These are phyloP conservation scores for Echeveria elegans DNA, from an alignment of 164 flowering plant genomes.

Conservation along the genomic window DNA sequence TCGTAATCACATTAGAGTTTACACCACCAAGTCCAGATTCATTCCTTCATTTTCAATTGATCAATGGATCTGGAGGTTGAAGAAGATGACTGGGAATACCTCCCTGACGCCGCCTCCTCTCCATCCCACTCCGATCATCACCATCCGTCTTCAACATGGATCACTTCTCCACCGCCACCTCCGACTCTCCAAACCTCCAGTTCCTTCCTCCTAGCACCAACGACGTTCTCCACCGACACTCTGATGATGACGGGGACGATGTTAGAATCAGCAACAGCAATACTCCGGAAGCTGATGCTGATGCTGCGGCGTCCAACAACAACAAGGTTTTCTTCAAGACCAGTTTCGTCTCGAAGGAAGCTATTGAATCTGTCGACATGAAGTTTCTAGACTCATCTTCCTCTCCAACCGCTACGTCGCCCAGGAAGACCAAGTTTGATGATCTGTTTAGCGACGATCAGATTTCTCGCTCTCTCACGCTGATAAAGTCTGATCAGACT, in stretches of 20 bases:
- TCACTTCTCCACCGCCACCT: neutral
- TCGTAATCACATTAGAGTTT: too few relatives aligned
- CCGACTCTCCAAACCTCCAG: neutral
- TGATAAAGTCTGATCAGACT: too few relatives aligned
- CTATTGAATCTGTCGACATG: neutral
- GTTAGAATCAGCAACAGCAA: neutral
- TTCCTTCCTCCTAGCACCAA: neutral
- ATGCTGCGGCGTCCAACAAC: neutral
- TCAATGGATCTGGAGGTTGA: neutral
- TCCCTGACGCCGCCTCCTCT: neutral
- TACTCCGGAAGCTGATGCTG: neutral
- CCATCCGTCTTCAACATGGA: neutral
- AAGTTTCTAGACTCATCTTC: neutral
- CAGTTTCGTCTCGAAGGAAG: neutral
- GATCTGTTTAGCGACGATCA: neutral
- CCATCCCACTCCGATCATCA: neutral
- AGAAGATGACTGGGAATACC: conserved; percentile 4
- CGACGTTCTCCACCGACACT: neutral
- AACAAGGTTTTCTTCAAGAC: neutral
- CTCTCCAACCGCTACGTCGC: neutral
- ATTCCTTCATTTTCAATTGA: neutral
- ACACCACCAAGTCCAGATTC: neutral
- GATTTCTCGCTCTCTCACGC: neutral
- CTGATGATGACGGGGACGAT: neutral
- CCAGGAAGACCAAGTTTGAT: neutral